Evolutionary conservation across 2,329 filamentous ascomycete species (phyloP).

Genomic region (Periconia sp.): DNA sequence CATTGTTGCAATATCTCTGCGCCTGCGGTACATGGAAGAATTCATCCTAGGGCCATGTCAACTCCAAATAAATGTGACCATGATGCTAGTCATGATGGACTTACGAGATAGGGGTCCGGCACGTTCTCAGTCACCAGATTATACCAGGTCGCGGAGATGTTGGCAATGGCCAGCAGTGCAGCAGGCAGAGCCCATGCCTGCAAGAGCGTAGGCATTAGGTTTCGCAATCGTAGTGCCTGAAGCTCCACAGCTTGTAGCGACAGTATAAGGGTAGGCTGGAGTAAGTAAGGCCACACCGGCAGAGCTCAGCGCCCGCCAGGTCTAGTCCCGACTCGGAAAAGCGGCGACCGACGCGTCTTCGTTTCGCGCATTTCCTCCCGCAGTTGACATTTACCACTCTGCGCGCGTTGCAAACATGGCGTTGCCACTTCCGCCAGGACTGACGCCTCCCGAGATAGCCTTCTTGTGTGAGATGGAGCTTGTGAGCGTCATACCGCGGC

Average conservation of each 20-base stretch:
- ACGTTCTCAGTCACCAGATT: constrained; percentile 55
- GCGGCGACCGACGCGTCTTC: constrained; percentile 15
- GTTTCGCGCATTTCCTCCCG: no score
- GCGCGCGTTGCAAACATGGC: constrained; percentile 58
- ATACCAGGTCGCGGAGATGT: constrained; percentile 31
- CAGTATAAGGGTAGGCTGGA: no score
- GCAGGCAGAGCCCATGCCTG: constrained; percentile 30
- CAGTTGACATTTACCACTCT: no score
- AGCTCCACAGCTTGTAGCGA: no score
- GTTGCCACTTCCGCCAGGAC: constrained; percentile 66
- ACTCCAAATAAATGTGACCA: no score
- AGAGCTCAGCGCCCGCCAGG: no score
- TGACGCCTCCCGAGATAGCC: constrained; percentile 86
- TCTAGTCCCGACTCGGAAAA: constrained; percentile 28
- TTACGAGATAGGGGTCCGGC: constrained; percentile 64
- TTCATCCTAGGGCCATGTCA: constrained; percentile 76
- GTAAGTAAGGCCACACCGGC: no score
- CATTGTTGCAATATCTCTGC: constrained; percentile 79
- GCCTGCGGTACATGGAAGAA: constrained; percentile 91
- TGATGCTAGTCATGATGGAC: neutral
- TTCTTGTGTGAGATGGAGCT: constrained; percentile 98
- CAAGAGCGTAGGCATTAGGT: constrained; percentile 26
- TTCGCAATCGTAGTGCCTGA: no score
- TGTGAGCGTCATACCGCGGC: constrained; percentile 89
- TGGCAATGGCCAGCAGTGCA: constrained; percentile 27